Base-by-base conservation (phyloP, 2,329 filamentous ascomycete genomes). In the Fusarium sublunatum region DNA sequence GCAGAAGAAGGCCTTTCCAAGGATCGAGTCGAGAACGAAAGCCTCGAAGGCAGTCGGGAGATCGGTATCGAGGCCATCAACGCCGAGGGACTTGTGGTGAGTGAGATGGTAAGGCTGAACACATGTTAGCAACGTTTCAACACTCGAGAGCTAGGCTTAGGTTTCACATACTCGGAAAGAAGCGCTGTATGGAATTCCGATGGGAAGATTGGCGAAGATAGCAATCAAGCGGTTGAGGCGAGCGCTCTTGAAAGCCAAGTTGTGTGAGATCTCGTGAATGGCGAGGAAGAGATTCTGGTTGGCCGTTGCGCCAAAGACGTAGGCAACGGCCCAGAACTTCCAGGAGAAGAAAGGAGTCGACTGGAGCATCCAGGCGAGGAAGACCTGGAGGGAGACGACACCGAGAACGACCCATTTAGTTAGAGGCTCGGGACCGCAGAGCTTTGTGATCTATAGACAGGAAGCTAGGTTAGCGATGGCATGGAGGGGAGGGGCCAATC, bases 281-380 rank as follows among this genome's bases (percentile, higher is more conserved):
- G 95, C 93, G 38, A 99, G 88, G 82, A 99, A 99, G 46, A 98
- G 86, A 78, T 99, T 99, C 83, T 99, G 95, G 82, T 98, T 99
- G 51, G 94, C 89, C 0, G 95, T 98, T 28, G 95, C 95, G 54
- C 95, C 95, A 62, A 99, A 84, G 51, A 97, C 80, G 78, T 99
- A 99, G 64, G 92, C 93, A 0, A 93, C 91, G 53, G 89, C 83
- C 83, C 96, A 89, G 81, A 96, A 97, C 65, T 83, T 87, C 85
- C 88, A 91, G 57, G 92, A 95, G 71, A 94, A 85, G 74, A 98
- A 88, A 13, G 92, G 79, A 2, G 90, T 91, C 72, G 93, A 81
- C 62, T 88, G 88, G 26, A 99, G 87, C 52, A 90, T 80, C 74
- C 88, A 92, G 67, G 92, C 93, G 76, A 90, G 89, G 67, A 84